A percentile compares a stretch with the other conserved stretches of the same genome.
These are phyloP conservation scores for Botrytis squamosa DNA, from an alignment of 2,329 filamentous ascomycete genomes.

Conservation along the genomic window DNA sequence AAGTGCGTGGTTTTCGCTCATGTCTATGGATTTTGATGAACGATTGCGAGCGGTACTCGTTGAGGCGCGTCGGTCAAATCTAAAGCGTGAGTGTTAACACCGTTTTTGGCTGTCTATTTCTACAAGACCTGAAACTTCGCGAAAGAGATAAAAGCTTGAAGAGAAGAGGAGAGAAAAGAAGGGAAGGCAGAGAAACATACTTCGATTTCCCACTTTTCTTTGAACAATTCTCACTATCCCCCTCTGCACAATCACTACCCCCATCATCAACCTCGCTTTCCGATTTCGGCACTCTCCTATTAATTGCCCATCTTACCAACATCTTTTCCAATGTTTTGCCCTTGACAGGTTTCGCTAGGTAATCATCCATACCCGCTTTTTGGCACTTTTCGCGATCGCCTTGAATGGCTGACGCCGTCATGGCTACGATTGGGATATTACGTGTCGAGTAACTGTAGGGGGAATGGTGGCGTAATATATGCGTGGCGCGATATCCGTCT, in stretches of 20 bases:
- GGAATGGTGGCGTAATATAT: slow-evolving; percentile 65
- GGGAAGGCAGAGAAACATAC: neutral
- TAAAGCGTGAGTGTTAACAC: neutral
- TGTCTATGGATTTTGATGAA: neutral
- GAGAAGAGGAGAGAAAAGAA: neutral
- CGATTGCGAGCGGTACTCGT: slow-evolving; percentile 8
- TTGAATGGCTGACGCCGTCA: slow-evolving; percentile 77
- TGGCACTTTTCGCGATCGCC: slow-evolving; percentile 74
- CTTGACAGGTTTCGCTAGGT: slow-evolving; percentile 71
- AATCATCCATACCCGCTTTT: slow-evolving; percentile 74
- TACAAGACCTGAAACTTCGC: neutral
- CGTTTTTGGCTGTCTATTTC: neutral
- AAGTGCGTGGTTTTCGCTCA: neutral
- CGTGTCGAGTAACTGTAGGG: slow-evolving; percentile 61
- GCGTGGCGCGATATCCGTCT: slow-evolving; percentile 76
- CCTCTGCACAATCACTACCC: slow-evolving; percentile 33
- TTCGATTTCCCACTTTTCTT: neutral
- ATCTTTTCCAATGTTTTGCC: slow-evolving; percentile 66
- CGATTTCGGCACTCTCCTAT: slow-evolving; percentile 39
- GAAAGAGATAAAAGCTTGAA: neutral
- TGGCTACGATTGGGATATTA: slow-evolving; percentile 73
- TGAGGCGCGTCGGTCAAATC: slow-evolving; percentile 5
- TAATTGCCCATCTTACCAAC: slow-evolving; percentile 66
- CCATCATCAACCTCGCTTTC: slow-evolving; percentile 22
- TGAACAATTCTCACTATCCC: slow-evolving; percentile 24